Evolutionary conservation across 2,329 filamentous ascomycete species (phyloP).

Genomic region (Furcasterigmium furcatum): DNA sequence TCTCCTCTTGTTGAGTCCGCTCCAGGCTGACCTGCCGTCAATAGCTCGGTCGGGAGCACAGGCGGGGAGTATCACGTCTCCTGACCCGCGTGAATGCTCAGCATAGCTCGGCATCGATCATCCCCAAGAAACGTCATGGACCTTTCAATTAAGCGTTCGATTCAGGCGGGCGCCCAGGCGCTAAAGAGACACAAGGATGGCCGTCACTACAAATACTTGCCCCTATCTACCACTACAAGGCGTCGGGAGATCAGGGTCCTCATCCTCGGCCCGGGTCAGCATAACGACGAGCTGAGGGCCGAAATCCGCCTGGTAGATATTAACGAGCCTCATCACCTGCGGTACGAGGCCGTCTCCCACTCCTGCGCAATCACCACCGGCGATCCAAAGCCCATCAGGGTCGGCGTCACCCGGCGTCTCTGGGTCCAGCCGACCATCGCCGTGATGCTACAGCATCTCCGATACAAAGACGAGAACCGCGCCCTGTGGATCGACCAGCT

Average conservation of each 20-base stretch:
- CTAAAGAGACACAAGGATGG: background rate
- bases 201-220: background rate
- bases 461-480: conserved; percentile 5
- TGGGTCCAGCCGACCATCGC: background rate
- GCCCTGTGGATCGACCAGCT: conserved; percentile 34
- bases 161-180: background rate
- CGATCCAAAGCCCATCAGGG: background rate
- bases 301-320: background rate
- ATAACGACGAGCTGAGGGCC: background rate
- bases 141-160: background rate
- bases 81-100: too few relatives aligned
- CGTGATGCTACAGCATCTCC: background rate
- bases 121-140: background rate
- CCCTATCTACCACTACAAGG: background rate
- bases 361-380: background rate
- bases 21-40: too few relatives aligned
- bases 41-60: too few relatives aligned
- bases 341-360: background rate
- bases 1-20: too few relatives aligned
- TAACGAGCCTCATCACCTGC: background rate
- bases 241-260: background rate
- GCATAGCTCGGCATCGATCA: too few relatives aligned
- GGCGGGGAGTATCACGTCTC: too few relatives aligned
- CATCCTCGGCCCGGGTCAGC: background rate
- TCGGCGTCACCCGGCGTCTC: background rate